Evolutionary conservation across 164 flowering plant species (phyloP).

Genomic region (Nelumbo lutea): DNA sequence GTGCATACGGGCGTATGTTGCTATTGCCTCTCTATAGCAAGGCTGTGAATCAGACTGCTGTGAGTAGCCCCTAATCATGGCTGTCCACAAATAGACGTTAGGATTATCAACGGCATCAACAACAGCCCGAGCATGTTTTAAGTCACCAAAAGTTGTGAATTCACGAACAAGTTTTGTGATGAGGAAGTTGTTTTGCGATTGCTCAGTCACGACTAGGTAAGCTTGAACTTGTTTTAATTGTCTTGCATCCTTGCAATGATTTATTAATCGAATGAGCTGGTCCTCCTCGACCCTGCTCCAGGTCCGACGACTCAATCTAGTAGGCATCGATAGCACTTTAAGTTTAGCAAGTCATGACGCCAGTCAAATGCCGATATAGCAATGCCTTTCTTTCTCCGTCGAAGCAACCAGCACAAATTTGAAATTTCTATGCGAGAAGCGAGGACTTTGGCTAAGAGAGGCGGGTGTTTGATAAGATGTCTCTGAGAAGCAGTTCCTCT

Average conservation of each 20-base stretch:
- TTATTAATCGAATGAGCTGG: conserved; percentile 10
- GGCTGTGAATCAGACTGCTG: not conserved
- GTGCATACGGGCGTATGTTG: conserved; percentile 15
- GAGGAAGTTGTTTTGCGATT: conserved; percentile 19
- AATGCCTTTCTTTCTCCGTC: conserved; percentile 15
- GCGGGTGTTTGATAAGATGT: conserved; percentile 51
- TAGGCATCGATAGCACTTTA: too few relatives aligned
- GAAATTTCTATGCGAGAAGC: conserved; percentile 44
- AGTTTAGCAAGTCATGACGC: too few relatives aligned
- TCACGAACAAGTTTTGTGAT: conserved; percentile 19
- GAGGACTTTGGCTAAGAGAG: conserved; percentile 28
- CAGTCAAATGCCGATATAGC: too few relatives aligned
- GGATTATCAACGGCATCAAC: conserved; percentile 9
- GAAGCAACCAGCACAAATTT: conserved; percentile 43
- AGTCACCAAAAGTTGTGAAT: conserved; percentile 9
- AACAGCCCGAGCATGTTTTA: conserved; percentile 10
- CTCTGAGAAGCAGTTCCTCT: conserved; percentile 31
- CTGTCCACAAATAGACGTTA: conserved; percentile 17
- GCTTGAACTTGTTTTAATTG: conserved; percentile 17
- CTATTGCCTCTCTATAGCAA: conserved; percentile 8
- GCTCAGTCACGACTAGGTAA: conserved; percentile 14
- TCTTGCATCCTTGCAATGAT: not conserved
- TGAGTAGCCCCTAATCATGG: conserved; percentile 19
- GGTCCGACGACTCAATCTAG: not conserved
- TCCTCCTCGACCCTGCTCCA: conserved; percentile 15